Evolutionary conservation across 129 eudicot species (phyloP).

Genomic region (Mikania micrantha): DNA sequence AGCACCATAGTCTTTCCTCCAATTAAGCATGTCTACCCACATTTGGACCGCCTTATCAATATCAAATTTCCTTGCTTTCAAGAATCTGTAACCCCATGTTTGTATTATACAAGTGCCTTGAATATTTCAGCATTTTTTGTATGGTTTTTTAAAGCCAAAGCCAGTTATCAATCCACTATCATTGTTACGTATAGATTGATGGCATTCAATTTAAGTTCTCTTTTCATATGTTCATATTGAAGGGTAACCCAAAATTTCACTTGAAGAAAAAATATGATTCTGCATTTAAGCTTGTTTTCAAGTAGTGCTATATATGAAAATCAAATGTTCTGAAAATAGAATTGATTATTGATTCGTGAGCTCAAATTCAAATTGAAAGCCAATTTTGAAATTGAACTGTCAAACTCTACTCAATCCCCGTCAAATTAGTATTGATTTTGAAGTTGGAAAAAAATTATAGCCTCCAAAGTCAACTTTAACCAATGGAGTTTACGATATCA

Average conservation of each 20-base stretch:
- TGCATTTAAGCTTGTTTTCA: no score
- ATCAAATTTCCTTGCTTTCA: constrained; percentile 91
- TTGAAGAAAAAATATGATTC: no score
- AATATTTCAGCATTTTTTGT: not conserved
- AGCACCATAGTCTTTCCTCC: constrained; percentile 79
- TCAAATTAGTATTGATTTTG: no score
- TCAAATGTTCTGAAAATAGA: no score
- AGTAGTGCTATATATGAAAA: no score
- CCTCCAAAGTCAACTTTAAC: not conserved
- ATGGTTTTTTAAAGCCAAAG: not conserved
- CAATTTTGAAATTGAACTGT: not conserved
- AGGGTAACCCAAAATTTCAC: no score
- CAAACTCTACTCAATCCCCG: not conserved
- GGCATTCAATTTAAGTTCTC: not conserved
- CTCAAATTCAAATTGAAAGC: no score
- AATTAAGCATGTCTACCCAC: constrained; percentile 92
- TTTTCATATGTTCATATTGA: not conserved
- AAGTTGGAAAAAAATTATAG: no score
- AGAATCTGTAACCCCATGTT: constrained; percentile 24
- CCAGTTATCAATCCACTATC: not conserved
- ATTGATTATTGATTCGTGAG: no score
- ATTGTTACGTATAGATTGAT: not conserved
- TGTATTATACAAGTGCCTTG: not conserved
- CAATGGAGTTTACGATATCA: not conserved
- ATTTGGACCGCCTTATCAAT: constrained; percentile 70